A percentile compares a stretch with the other conserved stretches of the same genome.
These are phyloP conservation scores for Blastocystis sp. DNA, from an alignment of 352 stramenopile species.

Conservation along the genomic window DNA sequence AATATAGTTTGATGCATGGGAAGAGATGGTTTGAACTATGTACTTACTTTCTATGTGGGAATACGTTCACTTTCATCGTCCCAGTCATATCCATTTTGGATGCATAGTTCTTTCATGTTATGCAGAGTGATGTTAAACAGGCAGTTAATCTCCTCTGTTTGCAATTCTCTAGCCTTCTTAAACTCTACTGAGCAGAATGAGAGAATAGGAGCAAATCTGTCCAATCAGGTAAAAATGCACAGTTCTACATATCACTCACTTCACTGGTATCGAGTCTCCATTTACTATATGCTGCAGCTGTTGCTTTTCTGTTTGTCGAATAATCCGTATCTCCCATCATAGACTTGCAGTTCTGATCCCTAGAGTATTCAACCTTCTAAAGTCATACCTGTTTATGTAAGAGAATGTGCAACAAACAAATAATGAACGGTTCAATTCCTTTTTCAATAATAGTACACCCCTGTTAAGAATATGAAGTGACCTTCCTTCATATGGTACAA, in stretches of 20 bases:
- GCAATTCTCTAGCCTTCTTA: neutral
- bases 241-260: neutral
- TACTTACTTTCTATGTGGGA: neutral
- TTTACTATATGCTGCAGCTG: neutral
- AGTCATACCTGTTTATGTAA: too few species aligned
- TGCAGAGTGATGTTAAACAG: neutral
- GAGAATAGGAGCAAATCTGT: neutral
- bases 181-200: neutral
- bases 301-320: too few species aligned
- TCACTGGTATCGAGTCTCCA: neutral
- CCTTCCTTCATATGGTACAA: too few species aligned
- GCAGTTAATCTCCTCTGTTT: neutral
- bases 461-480: too few species aligned
- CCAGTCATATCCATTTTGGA: neutral
- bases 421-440: too few species aligned
- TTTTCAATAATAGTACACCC: too few species aligned
- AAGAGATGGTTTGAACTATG: neutral
- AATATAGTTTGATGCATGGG: neutral
- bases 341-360: too few species aligned
- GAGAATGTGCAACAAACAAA: too few species aligned
- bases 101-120: constrained; percentile 26
- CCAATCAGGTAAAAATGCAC: neutral
- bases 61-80: neutral
- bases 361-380: too few species aligned
- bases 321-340: too few species aligned